These are phyloP conservation scores for Mantamonas sphyraenae DNA, from an alignment of 78 protist species.

Conservation along the genomic window DNA sequence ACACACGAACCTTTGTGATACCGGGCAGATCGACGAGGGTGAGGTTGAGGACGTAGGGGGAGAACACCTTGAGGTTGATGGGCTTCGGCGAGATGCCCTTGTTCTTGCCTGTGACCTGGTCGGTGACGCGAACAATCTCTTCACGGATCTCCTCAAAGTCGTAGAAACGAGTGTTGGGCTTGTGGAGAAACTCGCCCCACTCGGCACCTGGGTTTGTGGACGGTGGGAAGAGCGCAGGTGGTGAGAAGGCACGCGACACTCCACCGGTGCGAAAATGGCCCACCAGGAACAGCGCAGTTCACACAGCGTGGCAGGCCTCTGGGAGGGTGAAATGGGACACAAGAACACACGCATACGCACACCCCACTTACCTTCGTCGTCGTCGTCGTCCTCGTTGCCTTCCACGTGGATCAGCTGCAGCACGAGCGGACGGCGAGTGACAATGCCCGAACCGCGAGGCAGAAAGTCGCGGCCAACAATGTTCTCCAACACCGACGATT, in stretches of 20 bases:
- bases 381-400: too few species aligned
- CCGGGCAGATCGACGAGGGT: slow-evolving; percentile 98
- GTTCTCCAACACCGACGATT: slow-evolving; percentile 84
- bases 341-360: too few species aligned
- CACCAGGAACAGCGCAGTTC: too few species aligned
- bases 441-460: slow-evolving; percentile 77
- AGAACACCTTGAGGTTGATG: slow-evolving; percentile 69
- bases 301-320: too few species aligned
- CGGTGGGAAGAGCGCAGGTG: too few species aligned
- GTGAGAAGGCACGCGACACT: too few species aligned
- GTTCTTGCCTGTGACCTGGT: slow-evolving; percentile 67
- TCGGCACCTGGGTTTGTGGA: too few species aligned
- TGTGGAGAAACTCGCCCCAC: slow-evolving; percentile 85
- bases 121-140: slow-evolving; percentile 77
- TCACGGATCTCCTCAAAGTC: slow-evolving; percentile 75
- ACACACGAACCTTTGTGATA: slow-evolving; percentile 79
- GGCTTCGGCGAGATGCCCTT: slow-evolving; percentile 76
- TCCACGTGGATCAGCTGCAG: slow-evolving; percentile 67
- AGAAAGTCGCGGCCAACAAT: slow-evolving; percentile 80
- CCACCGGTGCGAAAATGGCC: too few species aligned
- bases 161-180: slow-evolving; percentile 52
- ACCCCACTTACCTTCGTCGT: too few species aligned
- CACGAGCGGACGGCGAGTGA: slow-evolving; percentile 75
- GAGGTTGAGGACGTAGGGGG: slow-evolving; percentile 86
- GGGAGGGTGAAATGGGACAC: too few species aligned